Evolutionary conservation across 106 monocot species (phyloP), one percentile per base, ranked within the genome.

Genomic region (Allium sativum): DNA sequence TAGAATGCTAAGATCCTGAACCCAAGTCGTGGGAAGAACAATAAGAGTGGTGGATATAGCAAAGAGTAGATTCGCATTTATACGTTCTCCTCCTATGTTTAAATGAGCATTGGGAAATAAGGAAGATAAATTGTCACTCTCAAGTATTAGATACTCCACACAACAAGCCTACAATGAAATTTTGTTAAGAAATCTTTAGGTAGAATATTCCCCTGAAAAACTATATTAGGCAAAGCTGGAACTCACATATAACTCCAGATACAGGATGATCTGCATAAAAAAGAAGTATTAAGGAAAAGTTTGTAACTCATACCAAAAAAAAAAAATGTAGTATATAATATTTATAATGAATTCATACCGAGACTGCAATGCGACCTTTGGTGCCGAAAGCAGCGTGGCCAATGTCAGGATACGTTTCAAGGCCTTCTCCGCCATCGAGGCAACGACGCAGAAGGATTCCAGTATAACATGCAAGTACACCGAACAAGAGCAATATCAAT

Each of bases 201-300:
- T 2, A 31, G 5, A 3, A 31, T 31, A 31, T 31, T 31, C 5
- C 4, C 31, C 31, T 31, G 31, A 31, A 31, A 31, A 31, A 31
- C 31, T 31, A 31, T 31, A 2, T 31, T 31, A 50, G 15, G 3
- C 13, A 50, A 11, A 11, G 48, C 48, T 42, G 40, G 55, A 72
- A 78, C 92, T 92, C 79, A 92, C 92, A 68, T 83, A 92, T 6
- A 92, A 70, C 65, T 92, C 92, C 62, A 92, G 47, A 72, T 92
- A 92, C 0, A 92, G 76, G 18, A 81, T 64, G 42, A 92, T 73
- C 92, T 92, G 86, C 83, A 76, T 21, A 16, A 31, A 17, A n/a
- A 2, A 12, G 48, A 50, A 50, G 15, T 15, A 7, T 55, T 9
- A 15, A 15, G 9, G n/a, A 55, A 55, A 55, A 0, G 9, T 13